Base-by-base conservation (phyloP, 2,329 filamentous ascomycete genomes). In the Sporothrix sp. region DNA sequence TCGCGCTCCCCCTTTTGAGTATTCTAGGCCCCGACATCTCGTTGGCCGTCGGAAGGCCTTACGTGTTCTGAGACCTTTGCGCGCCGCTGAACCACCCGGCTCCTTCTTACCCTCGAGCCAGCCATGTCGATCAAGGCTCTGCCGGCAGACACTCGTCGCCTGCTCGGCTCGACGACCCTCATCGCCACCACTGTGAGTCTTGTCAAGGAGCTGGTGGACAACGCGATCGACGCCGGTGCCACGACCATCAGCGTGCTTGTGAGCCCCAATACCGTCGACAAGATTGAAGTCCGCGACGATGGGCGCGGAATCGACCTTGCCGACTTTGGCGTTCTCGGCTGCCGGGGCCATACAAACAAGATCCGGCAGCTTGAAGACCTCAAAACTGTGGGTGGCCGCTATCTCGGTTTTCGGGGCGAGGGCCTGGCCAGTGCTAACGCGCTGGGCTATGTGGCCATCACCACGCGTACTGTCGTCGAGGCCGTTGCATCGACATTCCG, bases 141-240 rank as follows among this genome's bases (percentile, higher is more conserved):
- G 7, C 67, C 77, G 2, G 58, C 68, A 33, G 64, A 69, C 3
- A 72, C 75, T 13, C 68, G 74, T 20, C 73, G 74, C 42, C 72
- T 78, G 10, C 69, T 90, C 7, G 75, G 79, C 32, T 79, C 84
- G 7, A 71, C 77, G 3, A 71, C 81, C 57, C 71, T 74, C 40
- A 72, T 89, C 45, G 70, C 74, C 5, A 76, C 78, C 7, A 74
- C 85, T 0, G 66, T 71, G 11, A 74, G 76, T 10, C 67, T 87
- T 2, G 75, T 88, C 58, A 90, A 90, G 61, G 86, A 90, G 64
- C 77, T 90, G 4, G 65, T 90, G 28, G 86, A 90, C 58, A 90
- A 91, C 63, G 74, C 84, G 38, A 73, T 90, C 18, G 85, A 91
- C 63, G 83, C 85, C 7, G 70, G 74, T 48, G 84, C 85, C 11